Conservation (phyloP, 441 rosid species). For the Rhodomyrtus psidioides region DNA sequence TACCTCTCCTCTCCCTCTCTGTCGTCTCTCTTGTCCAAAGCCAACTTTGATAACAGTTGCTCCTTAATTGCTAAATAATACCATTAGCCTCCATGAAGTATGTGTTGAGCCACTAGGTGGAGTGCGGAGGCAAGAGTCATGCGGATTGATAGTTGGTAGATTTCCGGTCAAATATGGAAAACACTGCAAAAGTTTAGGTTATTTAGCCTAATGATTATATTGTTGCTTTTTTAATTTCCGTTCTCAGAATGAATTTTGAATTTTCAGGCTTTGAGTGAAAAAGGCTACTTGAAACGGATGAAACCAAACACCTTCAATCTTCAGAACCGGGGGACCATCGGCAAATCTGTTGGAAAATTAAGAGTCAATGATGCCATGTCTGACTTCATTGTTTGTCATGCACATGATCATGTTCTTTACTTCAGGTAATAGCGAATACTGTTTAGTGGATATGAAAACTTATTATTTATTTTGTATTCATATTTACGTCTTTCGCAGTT, state of each 20-base stretch:
- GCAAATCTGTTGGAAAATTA: conserved; percentile 94
- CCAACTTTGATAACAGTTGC: neutral
- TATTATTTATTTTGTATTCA: neutral
- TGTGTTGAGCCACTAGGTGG: neutral
- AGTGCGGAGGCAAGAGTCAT: neutral
- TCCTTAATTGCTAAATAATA: neutral
- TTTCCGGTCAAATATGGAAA: neutral
- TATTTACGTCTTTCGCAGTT: neutral
- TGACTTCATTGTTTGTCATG: conserved; percentile 82
- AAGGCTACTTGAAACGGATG: conserved; percentile 96
- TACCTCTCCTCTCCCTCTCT: neutral
- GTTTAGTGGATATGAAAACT: neutral
- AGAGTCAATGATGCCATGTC: conserved; percentile 90
- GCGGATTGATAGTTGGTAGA: neutral
- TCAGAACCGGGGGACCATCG: conserved; percentile 92
- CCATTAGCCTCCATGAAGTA: neutral
- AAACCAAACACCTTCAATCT: conserved; percentile 85
- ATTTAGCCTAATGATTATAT: neutral
- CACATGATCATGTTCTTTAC: conserved; percentile 88
- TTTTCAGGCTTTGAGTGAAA: conserved; percentile 89
- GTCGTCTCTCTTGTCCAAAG: neutral
- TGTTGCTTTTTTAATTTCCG: neutral
- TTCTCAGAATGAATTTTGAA: neutral
- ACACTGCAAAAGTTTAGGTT: neutral
- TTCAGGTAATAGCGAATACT: conserved; percentile 50